Evolutionary conservation across 225 moss, liverwort and hornwort genomes (phyloP), one percentile per base, ranked within the genome.

Genomic region (Pseudisothecium myosuroides): DNA sequence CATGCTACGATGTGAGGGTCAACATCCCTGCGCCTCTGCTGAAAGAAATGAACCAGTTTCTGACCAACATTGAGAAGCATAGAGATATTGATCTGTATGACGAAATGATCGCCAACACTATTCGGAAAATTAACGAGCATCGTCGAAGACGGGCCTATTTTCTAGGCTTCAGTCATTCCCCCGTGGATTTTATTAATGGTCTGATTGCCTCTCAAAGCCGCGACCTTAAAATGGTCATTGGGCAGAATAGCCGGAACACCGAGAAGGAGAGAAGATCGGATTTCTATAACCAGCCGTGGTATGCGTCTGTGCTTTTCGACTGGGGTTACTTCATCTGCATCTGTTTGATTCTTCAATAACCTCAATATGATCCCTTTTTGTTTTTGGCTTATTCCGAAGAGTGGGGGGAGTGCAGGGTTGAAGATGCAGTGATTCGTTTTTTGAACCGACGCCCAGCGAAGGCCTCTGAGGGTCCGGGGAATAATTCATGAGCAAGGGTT

Each of bases 261-360:
- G 97, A 99, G 91, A 97, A 96, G 91, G 98, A 99, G 92, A 93
- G 97, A n/a, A 96, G 98, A 88, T 99, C 98, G 61, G 98, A 99
- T 89, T 99, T 99, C 71, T 99, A 99, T 83, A 97, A 99, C 89
- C 98, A 99, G 88, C 98, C 98, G 59, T 99, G 98, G 98, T 99
- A 94, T 88, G 90, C 77, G 18, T 94, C 90, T 85, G 87, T 90
- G 58, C 37, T 69, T 55, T 84, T 78, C 17, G 28, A n/a, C 34
- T 56, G 47, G 29, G 74, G 29, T 36, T 64, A 27, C 60, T 82
- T 85, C 81, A 55, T 75, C 75, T 88, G 67, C 63, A 81, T 89
- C 39, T 83, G 36, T 75, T 67, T 61, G 74, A n/a, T 71, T 73
- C 80, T 49, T 19, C 60, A 26, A 34, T 63, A 54, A 31, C 71